phyloP scores from a whole-genome alignment of 139 green algal species.

The Astrephomene gubernaculifera region DNA sequence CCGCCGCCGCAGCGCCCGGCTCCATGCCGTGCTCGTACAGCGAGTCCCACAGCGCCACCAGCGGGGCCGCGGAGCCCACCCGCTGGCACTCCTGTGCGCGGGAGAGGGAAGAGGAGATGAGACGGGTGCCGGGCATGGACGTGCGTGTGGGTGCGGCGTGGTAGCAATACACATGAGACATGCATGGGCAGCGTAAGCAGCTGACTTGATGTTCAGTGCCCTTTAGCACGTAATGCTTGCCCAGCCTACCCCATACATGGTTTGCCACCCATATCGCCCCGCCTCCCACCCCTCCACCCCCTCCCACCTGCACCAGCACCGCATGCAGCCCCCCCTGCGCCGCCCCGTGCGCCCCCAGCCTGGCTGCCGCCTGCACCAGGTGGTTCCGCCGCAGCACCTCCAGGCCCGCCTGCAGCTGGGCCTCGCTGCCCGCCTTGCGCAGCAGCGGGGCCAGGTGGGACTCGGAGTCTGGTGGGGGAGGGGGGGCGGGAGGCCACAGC shows the following conservation, averaged over 20 bases:
- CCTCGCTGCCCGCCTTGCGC: conserved; percentile 1
- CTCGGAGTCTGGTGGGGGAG: not conserved
- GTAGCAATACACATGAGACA: too few relatives aligned
- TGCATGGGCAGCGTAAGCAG: too few relatives aligned
- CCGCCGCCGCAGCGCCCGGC: not conserved
- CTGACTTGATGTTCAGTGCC: too few relatives aligned
- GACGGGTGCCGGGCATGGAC: too few relatives aligned
- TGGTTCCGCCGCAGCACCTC: conserved; percentile 12
- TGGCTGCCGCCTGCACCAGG: conserved; percentile 2
- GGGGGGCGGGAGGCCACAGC: not conserved
- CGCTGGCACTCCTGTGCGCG: conserved; percentile 12
- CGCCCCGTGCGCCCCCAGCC: conserved; percentile 1
- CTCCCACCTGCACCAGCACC: conserved; percentile 20
- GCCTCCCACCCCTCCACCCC: not conserved
- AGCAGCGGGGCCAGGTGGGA: conserved; percentile 16
- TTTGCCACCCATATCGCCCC: not conserved
- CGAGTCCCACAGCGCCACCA: conserved; percentile 38
- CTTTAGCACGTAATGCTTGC: too few relatives aligned
- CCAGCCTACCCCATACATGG: too few relatives aligned
- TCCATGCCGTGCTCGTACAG: conserved; percentile 29
- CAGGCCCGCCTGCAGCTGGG: not conserved
- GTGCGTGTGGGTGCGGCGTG: too few relatives aligned
- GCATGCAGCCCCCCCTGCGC: not conserved
- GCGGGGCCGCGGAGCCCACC: not conserved
- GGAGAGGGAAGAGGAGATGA: too few relatives aligned